These are phyloP conservation scores for Globisporangium megalacanthum DNA, from an alignment of 352 stramenopile species.

Conservation along the genomic window DNA sequence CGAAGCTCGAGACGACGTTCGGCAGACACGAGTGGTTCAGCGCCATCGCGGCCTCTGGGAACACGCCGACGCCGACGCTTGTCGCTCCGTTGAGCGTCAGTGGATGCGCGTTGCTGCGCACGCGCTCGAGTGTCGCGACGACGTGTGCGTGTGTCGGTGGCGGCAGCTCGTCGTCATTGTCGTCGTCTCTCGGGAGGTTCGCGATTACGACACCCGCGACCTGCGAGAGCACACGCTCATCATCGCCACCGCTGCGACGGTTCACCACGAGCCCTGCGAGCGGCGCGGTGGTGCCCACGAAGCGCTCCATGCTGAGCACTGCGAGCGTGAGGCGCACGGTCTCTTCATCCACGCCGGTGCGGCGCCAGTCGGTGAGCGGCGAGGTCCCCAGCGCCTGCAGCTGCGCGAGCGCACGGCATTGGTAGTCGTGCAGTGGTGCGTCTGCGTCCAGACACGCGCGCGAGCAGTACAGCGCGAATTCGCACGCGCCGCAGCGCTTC, in stretches of 20 bases:
- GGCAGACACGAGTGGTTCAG: constrained; percentile 67
- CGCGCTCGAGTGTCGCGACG: constrained; percentile 24
- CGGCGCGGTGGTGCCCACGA: constrained; percentile 28
- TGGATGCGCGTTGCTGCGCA: constrained; percentile 56
- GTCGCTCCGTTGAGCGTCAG: constrained; percentile 33
- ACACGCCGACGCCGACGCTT: constrained; percentile 45
- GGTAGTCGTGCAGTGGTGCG: constrained; percentile 37
- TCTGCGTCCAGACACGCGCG: constrained; percentile 38
- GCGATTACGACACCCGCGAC: constrained; percentile 1
- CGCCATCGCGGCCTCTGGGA: constrained; percentile 61
- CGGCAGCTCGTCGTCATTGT: not conserved
- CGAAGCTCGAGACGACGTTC: constrained; percentile 51
- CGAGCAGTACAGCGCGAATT: constrained; percentile 51
- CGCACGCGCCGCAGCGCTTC: constrained; percentile 43
- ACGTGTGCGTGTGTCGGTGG: constrained; percentile 21
- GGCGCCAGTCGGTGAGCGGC: not conserved
- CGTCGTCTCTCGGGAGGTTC: not conserved
- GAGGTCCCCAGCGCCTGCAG: too few species aligned
- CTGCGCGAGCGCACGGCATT: constrained; percentile 29
- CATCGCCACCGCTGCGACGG: not conserved
- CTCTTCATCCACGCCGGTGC: constrained; percentile 26
- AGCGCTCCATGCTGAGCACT: constrained; percentile 52
- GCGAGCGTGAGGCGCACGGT: constrained; percentile 40
- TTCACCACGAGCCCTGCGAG: constrained; percentile 21
- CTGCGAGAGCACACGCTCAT: not conserved